phyloP scores from a whole-genome alignment of 169 alveolate species.

The Cryptosporidium ryanae region DNA sequence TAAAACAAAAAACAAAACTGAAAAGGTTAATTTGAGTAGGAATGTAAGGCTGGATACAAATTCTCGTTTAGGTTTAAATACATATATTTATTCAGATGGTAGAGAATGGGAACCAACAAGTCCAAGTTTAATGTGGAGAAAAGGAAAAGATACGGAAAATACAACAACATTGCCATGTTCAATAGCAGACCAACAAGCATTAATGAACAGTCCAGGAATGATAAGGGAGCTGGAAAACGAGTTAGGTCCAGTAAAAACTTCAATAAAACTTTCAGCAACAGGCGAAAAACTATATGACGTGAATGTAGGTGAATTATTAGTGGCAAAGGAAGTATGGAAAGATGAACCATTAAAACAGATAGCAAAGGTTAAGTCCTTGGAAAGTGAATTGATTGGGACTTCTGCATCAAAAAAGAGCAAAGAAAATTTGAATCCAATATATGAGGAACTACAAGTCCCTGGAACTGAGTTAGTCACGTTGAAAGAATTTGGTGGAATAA shows the following conservation, averaged over 20 bases:
- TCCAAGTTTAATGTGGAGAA: constrained; percentile 62
- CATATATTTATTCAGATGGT: constrained; percentile 55
- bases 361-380: neutral
- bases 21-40: neutral
- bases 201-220: constrained; percentile 63
- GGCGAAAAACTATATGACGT: constrained; percentile 62
- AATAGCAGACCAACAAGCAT: constrained; percentile 24
- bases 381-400: neutral
- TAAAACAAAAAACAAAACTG: neutral
- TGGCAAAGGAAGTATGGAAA: constrained; percentile 65
- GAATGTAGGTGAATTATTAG: constrained; percentile 5
- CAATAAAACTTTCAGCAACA: constrained; percentile 40
- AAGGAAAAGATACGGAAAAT: constrained; percentile 21
- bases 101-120: constrained; percentile 59
- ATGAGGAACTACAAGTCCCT: neutral
- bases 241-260: constrained; percentile 35
- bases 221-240: constrained; percentile 56
- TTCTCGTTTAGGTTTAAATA: constrained; percentile 18
- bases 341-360: constrained; percentile 46
- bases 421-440: neutral
- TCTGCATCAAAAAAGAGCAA: neutral
- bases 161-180: constrained; percentile 49
- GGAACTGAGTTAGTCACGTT: constrained; percentile 20
- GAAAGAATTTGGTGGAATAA: constrained; percentile 36
- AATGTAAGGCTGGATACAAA: constrained; percentile 47